These are phyloP conservation scores for Fraxinus sp. DNA, from an alignment of 305 asterid species.

Conservation along the genomic window DNA sequence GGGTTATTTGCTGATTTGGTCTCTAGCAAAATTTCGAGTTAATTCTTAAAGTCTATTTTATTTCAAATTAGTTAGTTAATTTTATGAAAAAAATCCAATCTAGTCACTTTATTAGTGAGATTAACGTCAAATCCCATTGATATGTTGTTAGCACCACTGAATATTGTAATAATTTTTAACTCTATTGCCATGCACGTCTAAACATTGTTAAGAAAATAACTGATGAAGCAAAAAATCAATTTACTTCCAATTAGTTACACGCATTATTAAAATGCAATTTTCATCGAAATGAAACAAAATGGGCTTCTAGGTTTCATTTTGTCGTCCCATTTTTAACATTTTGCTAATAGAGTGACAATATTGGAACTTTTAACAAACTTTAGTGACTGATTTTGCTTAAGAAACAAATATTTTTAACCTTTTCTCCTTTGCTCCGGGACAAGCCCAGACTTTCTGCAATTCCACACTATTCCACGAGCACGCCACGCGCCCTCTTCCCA, in stretches of 20 bases:
- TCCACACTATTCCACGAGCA: slow-evolving; percentile 29
- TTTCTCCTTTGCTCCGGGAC: not conserved
- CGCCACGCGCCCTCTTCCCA: slow-evolving; percentile 35
- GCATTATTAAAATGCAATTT: not conserved
- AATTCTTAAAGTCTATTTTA: not conserved
- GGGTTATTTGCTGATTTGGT: not conserved
- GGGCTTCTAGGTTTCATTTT: not conserved
- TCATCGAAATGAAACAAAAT: too few species aligned
- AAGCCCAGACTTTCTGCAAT: not conserved
- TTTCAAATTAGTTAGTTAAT: not conserved
- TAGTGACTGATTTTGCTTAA: not conserved
- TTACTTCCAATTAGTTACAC: not conserved
- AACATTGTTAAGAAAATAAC: not conserved
- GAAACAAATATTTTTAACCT: not conserved
- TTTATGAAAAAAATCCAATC: not conserved
- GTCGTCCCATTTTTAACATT: not conserved
- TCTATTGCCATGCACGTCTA: too few species aligned
- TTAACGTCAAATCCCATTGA: not conserved
- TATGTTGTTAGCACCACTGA: not conserved
- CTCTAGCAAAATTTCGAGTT: not conserved
- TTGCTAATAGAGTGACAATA: not conserved
- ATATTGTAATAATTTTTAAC: too few species aligned
- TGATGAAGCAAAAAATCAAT: not conserved
- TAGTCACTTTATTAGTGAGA: not conserved
- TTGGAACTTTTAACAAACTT: not conserved